Conservation (phyloP, 768 basidiomycete genomes). For the Pleurotus pulmonarius region DNA sequence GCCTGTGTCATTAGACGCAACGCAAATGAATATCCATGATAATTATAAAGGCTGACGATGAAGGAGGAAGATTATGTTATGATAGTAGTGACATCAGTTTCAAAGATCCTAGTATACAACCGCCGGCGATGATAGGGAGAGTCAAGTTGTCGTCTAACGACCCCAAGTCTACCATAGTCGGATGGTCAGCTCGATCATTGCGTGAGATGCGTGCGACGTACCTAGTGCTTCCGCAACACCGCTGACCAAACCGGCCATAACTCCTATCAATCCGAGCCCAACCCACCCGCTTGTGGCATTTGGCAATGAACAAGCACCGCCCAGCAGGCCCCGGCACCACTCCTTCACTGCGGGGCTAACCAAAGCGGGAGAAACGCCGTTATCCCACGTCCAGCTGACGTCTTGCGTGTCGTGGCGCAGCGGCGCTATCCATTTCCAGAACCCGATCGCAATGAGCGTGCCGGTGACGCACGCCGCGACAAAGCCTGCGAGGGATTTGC, state of each 20-base stretch:
- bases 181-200: slow-evolving; percentile 1
- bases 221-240: slow-evolving; percentile 89
- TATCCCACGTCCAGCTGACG: slow-evolving; percentile 55
- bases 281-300: slow-evolving; percentile 32
- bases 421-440: slow-evolving; percentile 68
- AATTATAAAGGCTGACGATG: too few species aligned
- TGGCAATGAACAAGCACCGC: slow-evolving; percentile 12
- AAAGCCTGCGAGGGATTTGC: slow-evolving; percentile 86
- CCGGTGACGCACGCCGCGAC: slow-evolving; percentile 75
- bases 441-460: slow-evolving; percentile 56
- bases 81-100: slow-evolving; percentile 32
- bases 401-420: slow-evolving; percentile 30
- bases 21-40: too few species aligned
- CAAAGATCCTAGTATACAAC: slow-evolving; percentile 42
- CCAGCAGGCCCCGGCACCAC: slow-evolving; percentile 1
- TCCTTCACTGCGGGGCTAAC: not conserved
- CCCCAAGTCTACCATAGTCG: slow-evolving; percentile 60
- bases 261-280: slow-evolving; percentile 53
- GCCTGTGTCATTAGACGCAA: too few species aligned
- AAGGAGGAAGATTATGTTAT: slow-evolving; percentile 3
- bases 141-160: slow-evolving; percentile 87
- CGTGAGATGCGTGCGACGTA: slow-evolving; percentile 22
- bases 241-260: slow-evolving; percentile 72
- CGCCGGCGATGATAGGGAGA: slow-evolving; percentile 83
- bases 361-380: slow-evolving; percentile 36